These are phyloP conservation scores for Laburnicola sp. DNA, from an alignment of 2,329 filamentous ascomycete genomes.

Conservation along the genomic window DNA sequence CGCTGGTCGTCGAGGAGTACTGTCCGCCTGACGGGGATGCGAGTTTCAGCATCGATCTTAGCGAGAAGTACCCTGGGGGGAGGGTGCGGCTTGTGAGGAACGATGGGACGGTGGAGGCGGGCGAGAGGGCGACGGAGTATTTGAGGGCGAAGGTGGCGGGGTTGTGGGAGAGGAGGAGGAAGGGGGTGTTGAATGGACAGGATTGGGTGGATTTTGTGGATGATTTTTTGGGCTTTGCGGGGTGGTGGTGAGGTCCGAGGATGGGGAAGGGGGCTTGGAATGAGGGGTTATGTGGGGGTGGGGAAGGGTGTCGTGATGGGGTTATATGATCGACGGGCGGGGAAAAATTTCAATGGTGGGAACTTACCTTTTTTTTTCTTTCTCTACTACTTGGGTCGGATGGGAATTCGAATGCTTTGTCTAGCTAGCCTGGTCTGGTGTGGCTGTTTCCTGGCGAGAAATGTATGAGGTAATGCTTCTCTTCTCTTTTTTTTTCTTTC, in stretches of 20 bases:
- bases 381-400: too few species aligned
- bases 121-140: constrained; percentile 26
- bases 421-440: too few species aligned
- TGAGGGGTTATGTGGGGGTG: background rate
- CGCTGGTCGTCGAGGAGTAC: constrained; percentile 24
- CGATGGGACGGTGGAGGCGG: constrained; percentile 38
- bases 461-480: too few species aligned
- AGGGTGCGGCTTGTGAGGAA: constrained; percentile 38
- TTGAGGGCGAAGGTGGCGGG: constrained; percentile 29
- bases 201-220: constrained; percentile 44
- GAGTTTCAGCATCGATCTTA: constrained; percentile 43
- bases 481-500: too few species aligned
- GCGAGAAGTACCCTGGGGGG: constrained; percentile 40
- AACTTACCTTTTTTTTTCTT: too few species aligned
- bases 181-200: constrained; percentile 35
- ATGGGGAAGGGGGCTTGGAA: background rate
- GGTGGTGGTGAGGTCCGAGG: constrained; percentile 33
- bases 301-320: background rate
- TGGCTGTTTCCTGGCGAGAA: too few species aligned
- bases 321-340: too few species aligned
- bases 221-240: constrained; percentile 38
- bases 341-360: too few species aligned
- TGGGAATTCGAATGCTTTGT: too few species aligned
- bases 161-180: constrained; percentile 40
- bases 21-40: constrained; percentile 43